phyloP scores from a whole-genome alignment of 129 eudicot species.

The Dittrichia graveolens region DNA sequence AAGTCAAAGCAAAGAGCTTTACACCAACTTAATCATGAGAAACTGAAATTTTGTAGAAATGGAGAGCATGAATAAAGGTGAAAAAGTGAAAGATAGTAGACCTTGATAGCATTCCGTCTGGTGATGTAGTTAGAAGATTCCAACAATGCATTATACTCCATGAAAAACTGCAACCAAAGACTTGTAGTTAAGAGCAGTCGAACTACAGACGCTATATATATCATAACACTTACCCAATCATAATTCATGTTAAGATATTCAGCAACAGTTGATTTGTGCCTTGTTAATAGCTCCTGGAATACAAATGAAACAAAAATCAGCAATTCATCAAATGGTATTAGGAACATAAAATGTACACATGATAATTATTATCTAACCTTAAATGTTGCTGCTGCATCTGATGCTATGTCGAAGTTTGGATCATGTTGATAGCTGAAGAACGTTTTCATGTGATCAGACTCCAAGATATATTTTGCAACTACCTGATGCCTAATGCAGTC shows the following conservation, averaged over 20 bases:
- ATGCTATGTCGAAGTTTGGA: slow-evolving; percentile 82
- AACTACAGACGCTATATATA: neutral
- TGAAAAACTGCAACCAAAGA: slow-evolving; percentile 57
- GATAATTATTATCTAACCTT: slow-evolving; percentile 46
- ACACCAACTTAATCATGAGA: neutral
- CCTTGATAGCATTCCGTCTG: slow-evolving; percentile 78
- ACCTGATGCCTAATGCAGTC: slow-evolving; percentile 88
- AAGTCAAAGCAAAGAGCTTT: neutral
- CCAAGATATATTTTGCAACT: slow-evolving; percentile 76
- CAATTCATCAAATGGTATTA: neutral
- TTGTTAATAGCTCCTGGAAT: slow-evolving; percentile 80
- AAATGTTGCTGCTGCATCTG: slow-evolving; percentile 86
- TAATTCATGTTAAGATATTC: slow-evolving; percentile 81
- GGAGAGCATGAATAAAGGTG: neutral
- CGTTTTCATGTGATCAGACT: slow-evolving; percentile 78
- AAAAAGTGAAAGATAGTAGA: neutral
- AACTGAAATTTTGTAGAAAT: neutral
- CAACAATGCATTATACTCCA: slow-evolving; percentile 50
- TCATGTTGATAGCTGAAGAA: slow-evolving; percentile 75
- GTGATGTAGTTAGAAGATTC: slow-evolving; percentile 76
- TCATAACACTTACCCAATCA: slow-evolving; percentile 65
- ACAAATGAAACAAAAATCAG: slow-evolving; percentile 16
- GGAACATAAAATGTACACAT: slow-evolving; percentile 2
- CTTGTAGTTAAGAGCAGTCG: slow-evolving; percentile 28
- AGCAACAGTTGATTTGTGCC: slow-evolving; percentile 89